Conservation (phyloP, 2,329 filamentous ascomycete species). For the Knufia fluminis region DNA sequence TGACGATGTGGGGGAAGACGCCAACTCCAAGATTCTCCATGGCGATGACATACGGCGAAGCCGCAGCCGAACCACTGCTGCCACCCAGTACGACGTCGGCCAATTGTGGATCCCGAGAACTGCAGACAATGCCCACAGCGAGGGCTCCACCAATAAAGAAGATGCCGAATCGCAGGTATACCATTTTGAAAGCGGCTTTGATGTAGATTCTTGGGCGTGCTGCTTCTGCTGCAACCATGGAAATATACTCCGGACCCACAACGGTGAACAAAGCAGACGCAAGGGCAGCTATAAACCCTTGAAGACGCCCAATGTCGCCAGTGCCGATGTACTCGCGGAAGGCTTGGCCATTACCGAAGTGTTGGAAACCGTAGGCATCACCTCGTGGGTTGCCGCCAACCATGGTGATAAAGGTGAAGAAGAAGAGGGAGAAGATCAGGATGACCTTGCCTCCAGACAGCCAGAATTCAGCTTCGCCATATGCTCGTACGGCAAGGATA, state of each 20-base stretch:
- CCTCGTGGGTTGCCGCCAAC: constrained; percentile 67
- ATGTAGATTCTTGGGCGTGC: constrained; percentile 61
- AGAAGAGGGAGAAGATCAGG: constrained; percentile 59
- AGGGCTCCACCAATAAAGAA: constrained; percentile 70
- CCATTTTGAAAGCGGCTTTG: constrained; percentile 65
- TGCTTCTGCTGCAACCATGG: constrained; percentile 57
- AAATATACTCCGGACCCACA: constrained; percentile 58
- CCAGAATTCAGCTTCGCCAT: constrained; percentile 69
- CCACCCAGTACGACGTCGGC: constrained; percentile 51
- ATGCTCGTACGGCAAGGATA: constrained; percentile 63
- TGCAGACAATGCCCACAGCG: constrained; percentile 56
- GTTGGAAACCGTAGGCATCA: constrained; percentile 64
- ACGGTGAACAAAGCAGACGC: constrained; percentile 62
- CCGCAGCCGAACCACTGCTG: constrained; percentile 56
- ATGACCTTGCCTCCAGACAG: constrained; percentile 63
- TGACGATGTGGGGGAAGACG: constrained; percentile 60
- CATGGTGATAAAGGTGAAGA: constrained; percentile 76
- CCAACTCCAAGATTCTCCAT: constrained; percentile 58
- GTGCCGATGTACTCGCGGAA: background rate
- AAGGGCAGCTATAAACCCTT: constrained; percentile 67
- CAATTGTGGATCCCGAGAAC: constrained; percentile 44
- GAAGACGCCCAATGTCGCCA: constrained; percentile 54
- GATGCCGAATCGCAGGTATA: constrained; percentile 65
- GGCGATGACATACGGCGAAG: constrained; percentile 55
- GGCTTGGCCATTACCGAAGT: constrained; percentile 47